Base-by-base conservation (phyloP, 2,329 filamentous ascomycete species). In the Domatiomyces catenatus region DNA sequence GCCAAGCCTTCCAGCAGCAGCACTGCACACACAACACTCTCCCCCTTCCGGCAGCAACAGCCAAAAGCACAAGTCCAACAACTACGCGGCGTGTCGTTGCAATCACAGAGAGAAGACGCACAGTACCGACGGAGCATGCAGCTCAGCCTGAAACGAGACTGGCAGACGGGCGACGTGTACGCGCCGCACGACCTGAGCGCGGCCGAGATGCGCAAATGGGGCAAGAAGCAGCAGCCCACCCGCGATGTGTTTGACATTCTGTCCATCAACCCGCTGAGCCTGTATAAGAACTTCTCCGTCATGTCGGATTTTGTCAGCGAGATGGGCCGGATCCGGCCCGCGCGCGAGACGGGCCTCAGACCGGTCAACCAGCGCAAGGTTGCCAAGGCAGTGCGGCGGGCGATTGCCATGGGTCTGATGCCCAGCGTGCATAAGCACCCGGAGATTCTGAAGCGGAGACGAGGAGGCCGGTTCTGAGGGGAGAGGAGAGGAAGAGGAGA, bases 231-330 rank as follows among this genome's bases (percentile, higher is more conserved):
- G 50, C 68, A 66, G 56, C 76, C 76, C 54, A 70, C 73, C 42
- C 72, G 64, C 49, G 90, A 98, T 66, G 78, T 84, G 5, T 80
- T 95, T 57, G 88, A 95, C 66, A 71, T 82, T 42, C 66, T 95
- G 62, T 83, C 81, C 19, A 72, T 95, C 53, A 83, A 87, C 59
- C 90, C 92, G 12, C 60, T 92, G 52, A 77, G 85, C 58, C 79
- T 92, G 69, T 98, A 96, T 69, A 87, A 88, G 88, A 98, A 98
- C 69, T 94, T 94, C 66, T 80, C 85, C 39, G 79, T 98, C 54
- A 84, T 96, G 68, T 84, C 84, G 28, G 88, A 95, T 66, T 95
- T 84, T 66, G 84, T 92, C 62, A 87, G 85, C 0, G 69, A 81
- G 8, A 85, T 86, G 70, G 92, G 90, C 48, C 80, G 88, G 53